Conservation (phyloP, 176 grass and related monocot species). For the Stipa capillata region DNA sequence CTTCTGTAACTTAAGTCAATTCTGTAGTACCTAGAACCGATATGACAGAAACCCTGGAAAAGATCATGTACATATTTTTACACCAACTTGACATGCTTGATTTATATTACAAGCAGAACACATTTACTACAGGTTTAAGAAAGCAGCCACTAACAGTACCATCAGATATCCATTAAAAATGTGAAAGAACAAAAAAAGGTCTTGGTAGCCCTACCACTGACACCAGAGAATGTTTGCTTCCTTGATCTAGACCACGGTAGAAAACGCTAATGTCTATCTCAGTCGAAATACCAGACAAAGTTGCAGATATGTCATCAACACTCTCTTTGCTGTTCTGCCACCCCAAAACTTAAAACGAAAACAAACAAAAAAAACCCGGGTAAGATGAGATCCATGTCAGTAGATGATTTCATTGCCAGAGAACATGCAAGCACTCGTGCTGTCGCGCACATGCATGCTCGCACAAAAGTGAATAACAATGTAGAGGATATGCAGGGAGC, state of each 20-base stretch:
- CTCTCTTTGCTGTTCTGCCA: slow-evolving; percentile 96
- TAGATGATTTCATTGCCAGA: background rate
- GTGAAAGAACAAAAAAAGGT: background rate
- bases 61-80: background rate
- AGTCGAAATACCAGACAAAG: slow-evolving; percentile 77
- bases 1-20: background rate
- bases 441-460: background rate
- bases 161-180: slow-evolving; percentile 10
- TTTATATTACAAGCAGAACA: background rate
- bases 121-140: background rate
- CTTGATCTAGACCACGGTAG: slow-evolving; percentile 78
- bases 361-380: background rate
- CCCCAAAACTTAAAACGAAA: slow-evolving; percentile 74
- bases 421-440: background rate
- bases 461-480: background rate
- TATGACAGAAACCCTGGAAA: background rate
- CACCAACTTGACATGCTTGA: background rate
- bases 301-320: slow-evolving; percentile 90
- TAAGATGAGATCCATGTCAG: background rate
- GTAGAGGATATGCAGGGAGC: slow-evolving; percentile 6
- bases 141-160: background rate
- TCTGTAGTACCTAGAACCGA: background rate
- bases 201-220: slow-evolving; percentile 66
- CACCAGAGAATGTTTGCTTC: slow-evolving; percentile 74
- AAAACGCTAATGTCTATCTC: slow-evolving; percentile 81